Evolutionary conservation across 1,139 yeast genomes (phyloP), one percentile per base, ranked within the genome.

Genomic region (Candida tropicalis): DNA sequence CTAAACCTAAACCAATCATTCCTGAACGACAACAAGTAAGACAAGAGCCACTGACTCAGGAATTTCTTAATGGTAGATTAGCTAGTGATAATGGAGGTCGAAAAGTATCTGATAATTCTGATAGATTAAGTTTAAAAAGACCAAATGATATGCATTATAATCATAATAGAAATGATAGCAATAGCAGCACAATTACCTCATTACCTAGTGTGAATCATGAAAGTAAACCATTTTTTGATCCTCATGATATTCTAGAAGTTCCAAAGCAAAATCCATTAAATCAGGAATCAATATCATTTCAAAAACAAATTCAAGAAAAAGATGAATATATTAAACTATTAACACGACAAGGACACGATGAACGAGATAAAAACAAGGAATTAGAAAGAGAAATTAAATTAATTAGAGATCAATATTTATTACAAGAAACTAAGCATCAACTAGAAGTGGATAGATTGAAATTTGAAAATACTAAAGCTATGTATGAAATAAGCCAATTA

Each of bases 81-180:
- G 10, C 29, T 3, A 27, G 16, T 27, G 17, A 13, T 27, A 17
- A 28, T 9, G 32, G 16, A 28, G 11, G 15, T 4, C 10, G 36
- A 23, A 28, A 37, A 37, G 35, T 37, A 2, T 37, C 40, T 10
- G 35, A 37, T 37, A 13, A 17, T 18, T 36, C 39, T 5, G 39
- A 36, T 13, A 13, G 27, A 13, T 36, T 36, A 6, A 36, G 39
- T 27, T 18, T 36, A 15, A 25, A 36, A 7, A 18, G 24, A 11
- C 18, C 35, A 4, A 18, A 12, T 20, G 18, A 12, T 8, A 18
- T 11, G 11, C n/a, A 13, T 18, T 18, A 6, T 20, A 2, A 20
- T 20, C 23, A 20, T 20, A 2, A 20, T 20, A 2, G 8, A 4
- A 4, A 20, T 20, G 23, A 20, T 20, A 20, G 8, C 8, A 20